Percentiles rank a stretch among this genome's conserved stretches.
Evolutionary conservation across 495 filamentous ascomycete genomes (phyloP).

Genomic region (Daldinia bambusicola): DNA sequence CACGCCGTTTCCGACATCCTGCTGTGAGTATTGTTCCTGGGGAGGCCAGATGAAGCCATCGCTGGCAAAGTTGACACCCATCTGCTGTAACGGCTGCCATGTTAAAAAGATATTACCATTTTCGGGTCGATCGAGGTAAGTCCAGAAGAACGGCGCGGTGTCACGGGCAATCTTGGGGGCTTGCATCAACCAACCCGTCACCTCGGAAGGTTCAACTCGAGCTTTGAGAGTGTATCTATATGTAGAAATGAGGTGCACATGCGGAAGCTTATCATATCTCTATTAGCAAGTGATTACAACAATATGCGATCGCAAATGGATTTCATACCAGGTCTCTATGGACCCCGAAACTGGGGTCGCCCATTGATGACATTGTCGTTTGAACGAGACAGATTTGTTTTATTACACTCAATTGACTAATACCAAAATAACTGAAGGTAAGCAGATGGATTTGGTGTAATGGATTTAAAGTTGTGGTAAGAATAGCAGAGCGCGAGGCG

Average conservation of each 20-base stretch:
- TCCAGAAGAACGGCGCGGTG: slow-evolving; percentile 85
- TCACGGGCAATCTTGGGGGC: slow-evolving; percentile 84
- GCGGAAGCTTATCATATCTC: slow-evolving; percentile 69
- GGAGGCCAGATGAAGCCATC: slow-evolving; percentile 94
- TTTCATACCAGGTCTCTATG: slow-evolving; percentile 67
- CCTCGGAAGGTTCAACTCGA: slow-evolving; percentile 71
- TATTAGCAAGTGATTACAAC: slow-evolving; percentile 19
- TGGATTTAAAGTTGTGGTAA: slow-evolving; percentile 6
- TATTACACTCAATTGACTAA: slow-evolving; percentile 19
- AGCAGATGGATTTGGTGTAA: background rate
- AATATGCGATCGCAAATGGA: slow-evolving; percentile 22
- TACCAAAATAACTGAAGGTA: background rate
- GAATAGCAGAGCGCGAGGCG: slow-evolving; percentile 19
- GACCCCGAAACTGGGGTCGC: slow-evolving; percentile 72
- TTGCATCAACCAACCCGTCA: slow-evolving; percentile 77
- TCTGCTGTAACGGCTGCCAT: slow-evolving; percentile 80
- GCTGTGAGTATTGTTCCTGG: slow-evolving; percentile 73
- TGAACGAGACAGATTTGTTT: slow-evolving; percentile 14
- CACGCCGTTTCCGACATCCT: slow-evolving; percentile 76
- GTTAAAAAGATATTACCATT: slow-evolving; percentile 84
- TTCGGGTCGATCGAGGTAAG: slow-evolving; percentile 81
- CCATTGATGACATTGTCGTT: slow-evolving; percentile 58
- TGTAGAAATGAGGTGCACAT: slow-evolving; percentile 86
- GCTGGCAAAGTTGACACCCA: slow-evolving; percentile 77
- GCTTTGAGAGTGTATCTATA: slow-evolving; percentile 76